Percentiles rank a stretch among this genome's conserved stretches.
Conservation (phyloP, 768 basidiomycete species). For the Boletus sensibilis region DNA sequence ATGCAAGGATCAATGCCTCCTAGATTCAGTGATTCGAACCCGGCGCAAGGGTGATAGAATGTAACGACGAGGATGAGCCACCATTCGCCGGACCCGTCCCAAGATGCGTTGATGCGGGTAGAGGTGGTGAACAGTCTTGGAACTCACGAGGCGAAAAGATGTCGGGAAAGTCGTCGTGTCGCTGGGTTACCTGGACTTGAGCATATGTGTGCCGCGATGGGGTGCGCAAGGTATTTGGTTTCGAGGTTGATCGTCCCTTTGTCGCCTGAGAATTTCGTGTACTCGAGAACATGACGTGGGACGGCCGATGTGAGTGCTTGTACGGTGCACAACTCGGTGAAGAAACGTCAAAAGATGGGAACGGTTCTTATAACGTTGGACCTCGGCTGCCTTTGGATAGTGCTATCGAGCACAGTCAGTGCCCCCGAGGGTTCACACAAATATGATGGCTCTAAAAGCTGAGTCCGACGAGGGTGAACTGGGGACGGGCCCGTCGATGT, state of each 20-base stretch:
- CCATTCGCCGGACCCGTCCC: too few relatives aligned
- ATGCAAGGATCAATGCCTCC: too few relatives aligned
- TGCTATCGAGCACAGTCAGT: slow-evolving; percentile 52
- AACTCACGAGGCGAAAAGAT: neutral
- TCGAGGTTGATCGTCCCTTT: slow-evolving; percentile 57
- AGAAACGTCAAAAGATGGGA: slow-evolving; percentile 35
- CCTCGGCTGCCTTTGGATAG: slow-evolving; percentile 21
- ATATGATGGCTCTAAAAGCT: slow-evolving; percentile 55
- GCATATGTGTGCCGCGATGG: slow-evolving; percentile 62
- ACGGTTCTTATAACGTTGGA: neutral
- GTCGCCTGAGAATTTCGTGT: slow-evolving; percentile 19
- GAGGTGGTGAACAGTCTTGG: neutral
- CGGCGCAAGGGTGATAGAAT: too few relatives aligned
- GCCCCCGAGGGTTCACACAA: too few relatives aligned
- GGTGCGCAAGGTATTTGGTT: slow-evolving; percentile 71
- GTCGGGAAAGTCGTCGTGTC: slow-evolving; percentile 35
- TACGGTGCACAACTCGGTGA: neutral
- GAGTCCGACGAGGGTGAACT: slow-evolving; percentile 40
- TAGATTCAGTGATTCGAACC: too few relatives aligned
- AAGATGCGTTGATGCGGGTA: neutral
- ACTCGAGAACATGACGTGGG: slow-evolving; percentile 45
- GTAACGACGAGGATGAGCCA: too few relatives aligned
- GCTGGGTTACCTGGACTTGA: slow-evolving; percentile 58
- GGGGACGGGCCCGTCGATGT: slow-evolving; percentile 23
- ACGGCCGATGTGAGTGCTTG: slow-evolving; percentile 57